A percentile compares a stretch with the other conserved stretches of the same genome.
These are phyloP conservation scores for Botryotinia convoluta DNA, from an alignment of 2,329 filamentous ascomycete species.

Conservation along the genomic window DNA sequence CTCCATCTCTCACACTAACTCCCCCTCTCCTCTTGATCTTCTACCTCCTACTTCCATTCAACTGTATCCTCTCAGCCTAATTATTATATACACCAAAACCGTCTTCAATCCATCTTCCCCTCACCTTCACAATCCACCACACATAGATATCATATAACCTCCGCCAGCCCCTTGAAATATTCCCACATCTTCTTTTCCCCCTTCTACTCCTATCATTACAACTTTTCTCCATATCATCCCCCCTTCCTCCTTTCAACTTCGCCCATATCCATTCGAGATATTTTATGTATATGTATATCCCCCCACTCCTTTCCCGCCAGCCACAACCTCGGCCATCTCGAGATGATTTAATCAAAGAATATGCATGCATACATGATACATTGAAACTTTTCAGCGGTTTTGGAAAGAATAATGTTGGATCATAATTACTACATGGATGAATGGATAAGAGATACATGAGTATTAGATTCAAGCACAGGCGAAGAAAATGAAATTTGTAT, in stretches of 20 bases:
- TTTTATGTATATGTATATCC: too few relatives aligned
- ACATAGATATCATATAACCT: too few relatives aligned
- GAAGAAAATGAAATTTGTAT: not conserved
- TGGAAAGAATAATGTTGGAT: not conserved
- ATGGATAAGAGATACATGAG: not conserved
- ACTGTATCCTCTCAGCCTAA: too few relatives aligned
- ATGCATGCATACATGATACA: not conserved
- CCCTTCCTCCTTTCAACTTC: not conserved
- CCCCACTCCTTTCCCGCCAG: not conserved
- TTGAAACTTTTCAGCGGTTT: not conserved
- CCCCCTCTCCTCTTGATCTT: too few relatives aligned
- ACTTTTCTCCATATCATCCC: not conserved
- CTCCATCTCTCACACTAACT: too few relatives aligned
- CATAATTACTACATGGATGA: not conserved
- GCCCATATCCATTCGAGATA: not conserved
- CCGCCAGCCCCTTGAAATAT: too few relatives aligned
- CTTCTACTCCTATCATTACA: too few relatives aligned
- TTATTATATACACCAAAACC: too few relatives aligned
- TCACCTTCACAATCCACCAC: too few relatives aligned
- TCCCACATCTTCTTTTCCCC: not conserved
- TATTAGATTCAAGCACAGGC: too few relatives aligned
- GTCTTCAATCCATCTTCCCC: too few relatives aligned
- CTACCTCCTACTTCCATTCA: too few relatives aligned
- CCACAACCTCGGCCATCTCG: not conserved
- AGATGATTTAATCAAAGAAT: not conserved